A percentile compares a stretch with the other conserved stretches of the same genome.
These are phyloP conservation scores for Halenospora varia DNA, from an alignment of 495 filamentous ascomycete genomes.

Conservation along the genomic window DNA sequence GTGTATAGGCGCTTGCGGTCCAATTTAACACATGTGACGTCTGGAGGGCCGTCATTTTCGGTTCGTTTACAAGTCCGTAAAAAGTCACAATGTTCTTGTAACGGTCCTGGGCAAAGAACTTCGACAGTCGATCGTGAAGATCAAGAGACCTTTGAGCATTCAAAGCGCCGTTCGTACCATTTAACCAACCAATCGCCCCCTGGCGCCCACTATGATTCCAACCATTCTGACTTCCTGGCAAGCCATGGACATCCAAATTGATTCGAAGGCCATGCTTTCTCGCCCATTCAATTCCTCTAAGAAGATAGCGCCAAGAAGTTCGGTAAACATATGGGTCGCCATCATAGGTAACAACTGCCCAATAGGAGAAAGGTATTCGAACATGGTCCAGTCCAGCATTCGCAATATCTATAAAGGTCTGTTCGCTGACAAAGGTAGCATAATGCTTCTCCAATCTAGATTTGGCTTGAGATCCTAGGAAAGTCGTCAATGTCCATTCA, in stretches of 20 bases:
- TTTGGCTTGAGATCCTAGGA: slow-evolving; percentile 63
- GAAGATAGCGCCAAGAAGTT: slow-evolving; percentile 88
- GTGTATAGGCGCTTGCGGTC: slow-evolving; percentile 57
- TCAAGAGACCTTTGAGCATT: slow-evolving; percentile 78
- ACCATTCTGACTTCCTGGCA: slow-evolving; percentile 83
- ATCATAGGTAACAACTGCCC: slow-evolving; percentile 83
- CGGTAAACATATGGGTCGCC: slow-evolving; percentile 85
- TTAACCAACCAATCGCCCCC: slow-evolving; percentile 71
- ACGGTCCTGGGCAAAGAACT: slow-evolving; percentile 80
- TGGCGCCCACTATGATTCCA: slow-evolving; percentile 85
- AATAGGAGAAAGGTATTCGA: slow-evolving; percentile 92
- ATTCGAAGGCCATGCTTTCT: slow-evolving; percentile 91
- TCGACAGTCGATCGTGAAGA: slow-evolving; percentile 71
- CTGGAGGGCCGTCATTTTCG: slow-evolving; percentile 66
- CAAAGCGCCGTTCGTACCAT: slow-evolving; percentile 61
- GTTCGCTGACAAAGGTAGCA: slow-evolving; percentile 75
- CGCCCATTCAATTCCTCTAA: slow-evolving; percentile 87
- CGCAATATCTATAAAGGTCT: slow-evolving; percentile 78
- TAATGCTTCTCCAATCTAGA: slow-evolving; percentile 83
- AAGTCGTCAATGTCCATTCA: slow-evolving; percentile 73
- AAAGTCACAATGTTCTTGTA: slow-evolving; percentile 81
- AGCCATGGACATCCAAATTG: slow-evolving; percentile 87
- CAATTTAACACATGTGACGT: slow-evolving; percentile 60
- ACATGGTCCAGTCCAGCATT: slow-evolving; percentile 94
- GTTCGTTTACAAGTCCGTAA: slow-evolving; percentile 86